These are phyloP conservation scores for Melanomma pulvis-pyrius DNA, from an alignment of 495 filamentous ascomycete genomes.

Conservation along the genomic window DNA sequence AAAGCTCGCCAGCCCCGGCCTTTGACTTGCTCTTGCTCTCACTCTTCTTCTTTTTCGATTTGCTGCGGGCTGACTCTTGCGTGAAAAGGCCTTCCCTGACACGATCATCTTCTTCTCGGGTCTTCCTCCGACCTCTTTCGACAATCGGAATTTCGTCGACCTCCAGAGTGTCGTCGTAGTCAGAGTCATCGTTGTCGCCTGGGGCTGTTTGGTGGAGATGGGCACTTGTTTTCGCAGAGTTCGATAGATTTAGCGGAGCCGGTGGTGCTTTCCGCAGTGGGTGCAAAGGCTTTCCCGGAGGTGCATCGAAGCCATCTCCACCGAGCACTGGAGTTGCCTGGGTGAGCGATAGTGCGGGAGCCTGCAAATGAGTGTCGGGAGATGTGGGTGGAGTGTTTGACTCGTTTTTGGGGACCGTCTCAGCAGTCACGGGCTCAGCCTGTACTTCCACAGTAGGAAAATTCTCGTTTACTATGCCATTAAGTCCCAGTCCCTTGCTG, in stretches of 20 bases:
- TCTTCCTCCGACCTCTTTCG: constrained; percentile 79
- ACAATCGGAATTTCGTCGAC: constrained; percentile 62
- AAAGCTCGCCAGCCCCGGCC: neutral
- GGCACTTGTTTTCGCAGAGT: constrained; percentile 45
- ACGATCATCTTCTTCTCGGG: constrained; percentile 83
- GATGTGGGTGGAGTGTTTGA: neutral
- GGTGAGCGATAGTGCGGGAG: constrained; percentile 38
- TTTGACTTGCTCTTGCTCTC: constrained; percentile 47
- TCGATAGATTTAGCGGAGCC: constrained; percentile 74
- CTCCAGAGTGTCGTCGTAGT: constrained; percentile 77
- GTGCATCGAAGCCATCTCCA: constrained; percentile 31
- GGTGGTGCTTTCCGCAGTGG: constrained; percentile 72
- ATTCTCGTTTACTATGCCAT: constrained; percentile 27
- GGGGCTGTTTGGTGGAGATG: constrained; percentile 53
- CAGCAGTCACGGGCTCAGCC: neutral
- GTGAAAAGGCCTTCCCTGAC: constrained; percentile 68
- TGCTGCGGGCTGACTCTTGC: constrained; percentile 62
- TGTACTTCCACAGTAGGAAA: constrained; percentile 1
- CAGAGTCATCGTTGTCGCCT: constrained; percentile 71
- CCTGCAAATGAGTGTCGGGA: constrained; percentile 7
- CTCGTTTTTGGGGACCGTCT: neutral
- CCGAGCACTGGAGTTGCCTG: constrained; percentile 42
- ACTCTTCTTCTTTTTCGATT: constrained; percentile 61
- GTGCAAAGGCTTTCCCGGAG: constrained; percentile 30
- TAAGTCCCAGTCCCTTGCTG: constrained; percentile 24